Conservation (phyloP, 2,329 filamentous ascomycete genomes). For the Penicillium sp. region DNA sequence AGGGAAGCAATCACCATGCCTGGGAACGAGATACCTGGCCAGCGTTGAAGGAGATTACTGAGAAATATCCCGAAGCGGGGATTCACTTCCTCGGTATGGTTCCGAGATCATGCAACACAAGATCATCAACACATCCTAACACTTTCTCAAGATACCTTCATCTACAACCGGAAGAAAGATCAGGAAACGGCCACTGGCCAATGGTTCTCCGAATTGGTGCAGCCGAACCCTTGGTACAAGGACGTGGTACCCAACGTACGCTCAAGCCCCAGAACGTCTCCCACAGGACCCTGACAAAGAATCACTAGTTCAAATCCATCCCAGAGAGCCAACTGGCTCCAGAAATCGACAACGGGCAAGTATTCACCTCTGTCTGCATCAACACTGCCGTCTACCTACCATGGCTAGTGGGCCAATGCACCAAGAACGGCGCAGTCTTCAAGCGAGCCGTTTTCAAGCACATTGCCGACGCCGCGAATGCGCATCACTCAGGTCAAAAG, state of each 20-base stretch:
- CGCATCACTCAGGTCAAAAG: slow-evolving; percentile 59
- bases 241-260: slow-evolving; percentile 68
- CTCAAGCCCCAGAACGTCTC: background rate
- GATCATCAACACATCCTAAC: background rate
- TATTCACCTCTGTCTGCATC: slow-evolving; percentile 85
- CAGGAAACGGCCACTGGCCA: slow-evolving; percentile 54
- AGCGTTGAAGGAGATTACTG: slow-evolving; percentile 61
- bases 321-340: slow-evolving; percentile 58
- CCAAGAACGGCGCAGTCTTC: slow-evolving; percentile 70
- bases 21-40: slow-evolving; percentile 69
- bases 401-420: slow-evolving; percentile 80
- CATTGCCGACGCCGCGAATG: slow-evolving; percentile 66
- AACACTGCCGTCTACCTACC: slow-evolving; percentile 87
- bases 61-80: slow-evolving; percentile 72
- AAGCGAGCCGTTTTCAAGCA: slow-evolving; percentile 67
- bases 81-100: slow-evolving; percentile 72
- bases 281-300: background rate
- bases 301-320: slow-evolving; percentile 61
- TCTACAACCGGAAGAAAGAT: slow-evolving; percentile 68
- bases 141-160: slow-evolving; percentile 47
- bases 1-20: slow-evolving; percentile 41
- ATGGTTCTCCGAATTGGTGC: slow-evolving; percentile 69
- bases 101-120: background rate
- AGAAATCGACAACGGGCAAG: slow-evolving; percentile 70
- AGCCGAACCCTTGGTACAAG: slow-evolving; percentile 72